Evolutionary conservation across 148 eudicot genomes (phyloP).

Genomic region (Vaccinium vitisidaea): DNA sequence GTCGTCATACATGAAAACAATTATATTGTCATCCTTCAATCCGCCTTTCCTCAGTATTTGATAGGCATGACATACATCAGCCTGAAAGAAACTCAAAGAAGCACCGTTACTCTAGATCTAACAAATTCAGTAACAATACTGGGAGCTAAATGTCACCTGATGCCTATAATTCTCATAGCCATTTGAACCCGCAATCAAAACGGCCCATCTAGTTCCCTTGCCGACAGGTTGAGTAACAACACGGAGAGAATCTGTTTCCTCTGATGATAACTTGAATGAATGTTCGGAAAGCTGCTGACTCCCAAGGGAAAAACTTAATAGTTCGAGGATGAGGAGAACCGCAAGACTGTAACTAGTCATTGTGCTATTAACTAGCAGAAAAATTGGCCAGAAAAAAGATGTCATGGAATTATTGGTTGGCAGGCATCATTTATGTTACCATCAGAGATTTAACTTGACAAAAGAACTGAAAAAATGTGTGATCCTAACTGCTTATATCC

Average conservation of each 20-base stretch:
- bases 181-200: constrained; percentile 10
- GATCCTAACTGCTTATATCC: neutral
- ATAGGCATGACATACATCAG: constrained; percentile 66
- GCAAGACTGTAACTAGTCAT: neutral
- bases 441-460: neutral
- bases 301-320: constrained; percentile 10
- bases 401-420: neutral
- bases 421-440: neutral
- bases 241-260: constrained; percentile 3
- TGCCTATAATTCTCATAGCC: constrained; percentile 8
- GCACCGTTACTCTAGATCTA: neutral
- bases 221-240: neutral
- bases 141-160: neutral
- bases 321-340: neutral
- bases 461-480: neutral
- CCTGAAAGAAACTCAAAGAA: constrained; percentile 29
- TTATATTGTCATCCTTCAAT: constrained; percentile 55
- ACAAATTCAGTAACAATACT: neutral
- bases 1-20: constrained; percentile 65
- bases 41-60: constrained; percentile 66
- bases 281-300: constrained; percentile 10
- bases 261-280: constrained; percentile 7
- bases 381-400: neutral
- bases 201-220: constrained; percentile 10
- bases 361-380: neutral